Percentiles rank a stretch among this genome's conserved stretches.
Conservation (phyloP, 148 eudicot genomes). For the Polygonum maritimum region DNA sequence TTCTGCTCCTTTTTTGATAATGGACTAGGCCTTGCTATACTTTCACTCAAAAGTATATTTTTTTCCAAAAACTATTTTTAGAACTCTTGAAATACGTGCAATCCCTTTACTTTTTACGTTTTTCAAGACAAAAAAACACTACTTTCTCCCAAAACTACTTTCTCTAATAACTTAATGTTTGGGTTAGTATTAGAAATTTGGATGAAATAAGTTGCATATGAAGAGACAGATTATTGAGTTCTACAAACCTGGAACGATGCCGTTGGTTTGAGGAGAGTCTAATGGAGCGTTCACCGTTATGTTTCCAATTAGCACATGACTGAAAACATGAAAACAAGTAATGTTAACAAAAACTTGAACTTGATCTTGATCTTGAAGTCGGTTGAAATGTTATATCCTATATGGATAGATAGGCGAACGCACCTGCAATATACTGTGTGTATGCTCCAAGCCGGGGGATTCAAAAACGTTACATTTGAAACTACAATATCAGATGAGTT, state of each 20-base stretch:
- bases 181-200: background rate
- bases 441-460: slow-evolving; percentile 54
- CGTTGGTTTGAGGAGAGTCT: slow-evolving; percentile 40
- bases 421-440: slow-evolving; percentile 66
- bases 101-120: no score
- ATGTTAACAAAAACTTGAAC: background rate
- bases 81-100: no score
- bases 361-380: background rate
- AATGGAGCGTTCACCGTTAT: slow-evolving; percentile 32
- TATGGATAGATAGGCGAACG: background rate
- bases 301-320: slow-evolving; percentile 45
- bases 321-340: slow-evolving; percentile 18
- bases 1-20: no score
- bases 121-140: no score
- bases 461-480: slow-evolving; percentile 52
- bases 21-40: no score
- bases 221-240: background rate
- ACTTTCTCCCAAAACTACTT: no score
- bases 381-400: background rate
- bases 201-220: background rate
- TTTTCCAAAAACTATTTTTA: no score
- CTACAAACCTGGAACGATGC: slow-evolving; percentile 47
- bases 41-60: no score
- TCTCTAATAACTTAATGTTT: no score
- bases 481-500: slow-evolving; percentile 36